Conservation (phyloP, 2,329 filamentous ascomycete genomes). For the Diaporthe citrichinensis region DNA sequence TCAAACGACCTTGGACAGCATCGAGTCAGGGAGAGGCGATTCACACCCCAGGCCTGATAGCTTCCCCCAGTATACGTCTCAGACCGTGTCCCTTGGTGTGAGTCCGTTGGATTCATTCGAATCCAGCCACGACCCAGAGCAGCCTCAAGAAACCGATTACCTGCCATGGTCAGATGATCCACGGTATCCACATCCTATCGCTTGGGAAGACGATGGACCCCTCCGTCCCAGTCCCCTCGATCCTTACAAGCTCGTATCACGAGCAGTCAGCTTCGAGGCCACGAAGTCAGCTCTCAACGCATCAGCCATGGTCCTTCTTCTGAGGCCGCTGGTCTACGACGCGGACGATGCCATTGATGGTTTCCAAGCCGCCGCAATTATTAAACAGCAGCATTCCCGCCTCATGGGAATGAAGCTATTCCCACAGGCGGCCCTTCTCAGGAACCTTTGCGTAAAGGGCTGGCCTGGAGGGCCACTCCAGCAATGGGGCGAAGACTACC, state of each 20-base stretch:
- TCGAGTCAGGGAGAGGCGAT: conserved; percentile 37
- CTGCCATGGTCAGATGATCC: conserved; percentile 71
- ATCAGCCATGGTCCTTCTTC: conserved; percentile 71
- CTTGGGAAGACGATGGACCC: conserved; percentile 31
- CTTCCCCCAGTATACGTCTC: conserved; percentile 35
- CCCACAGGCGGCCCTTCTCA: conserved; percentile 71
- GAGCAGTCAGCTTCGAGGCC: conserved; percentile 70
- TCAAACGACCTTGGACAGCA: conserved; percentile 58
- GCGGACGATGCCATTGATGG: conserved; percentile 66
- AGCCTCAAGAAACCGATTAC: conserved; percentile 70
- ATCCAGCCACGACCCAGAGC: conserved; percentile 56
- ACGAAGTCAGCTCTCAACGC: conserved; percentile 70
- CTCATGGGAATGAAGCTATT: conserved; percentile 73
- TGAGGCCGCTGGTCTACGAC: conserved; percentile 69
- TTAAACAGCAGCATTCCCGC: conserved; percentile 72
- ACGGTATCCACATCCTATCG: conserved; percentile 64
- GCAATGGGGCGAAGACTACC: conserved; percentile 69
- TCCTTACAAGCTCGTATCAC: conserved; percentile 67
- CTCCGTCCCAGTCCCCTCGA: conserved; percentile 56
- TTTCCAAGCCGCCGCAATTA: conserved; percentile 68
- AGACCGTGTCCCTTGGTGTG: conserved; percentile 34
- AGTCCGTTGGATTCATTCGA: conserved; percentile 51
- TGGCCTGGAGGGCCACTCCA: conserved; percentile 65
- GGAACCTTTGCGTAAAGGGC: conserved; percentile 72
- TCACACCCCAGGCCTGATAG: conserved; percentile 37